phyloP scores from a whole-genome alignment of 2,329 filamentous ascomycete genomes.

The Cladorrhinum sp. region DNA sequence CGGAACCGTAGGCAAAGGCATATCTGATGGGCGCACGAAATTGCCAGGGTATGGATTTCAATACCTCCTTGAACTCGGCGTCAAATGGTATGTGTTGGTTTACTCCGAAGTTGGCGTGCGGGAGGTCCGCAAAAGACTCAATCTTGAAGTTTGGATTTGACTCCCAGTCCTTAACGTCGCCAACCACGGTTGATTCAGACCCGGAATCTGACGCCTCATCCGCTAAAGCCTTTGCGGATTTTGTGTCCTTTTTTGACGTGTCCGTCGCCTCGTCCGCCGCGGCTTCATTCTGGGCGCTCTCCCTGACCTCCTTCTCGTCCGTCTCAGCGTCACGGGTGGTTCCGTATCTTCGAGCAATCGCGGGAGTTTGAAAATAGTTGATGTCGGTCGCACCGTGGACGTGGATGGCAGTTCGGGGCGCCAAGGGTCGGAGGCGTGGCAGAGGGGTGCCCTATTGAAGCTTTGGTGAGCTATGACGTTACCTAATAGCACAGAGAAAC shows the following conservation, averaged over 20 bases:
- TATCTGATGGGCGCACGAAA: constrained; percentile 93
- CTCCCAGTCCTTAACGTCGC: constrained; percentile 61
- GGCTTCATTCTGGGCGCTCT: constrained; percentile 23
- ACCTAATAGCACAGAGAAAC: constrained; percentile 1
- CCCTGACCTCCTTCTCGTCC: constrained; percentile 16
- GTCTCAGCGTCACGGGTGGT: constrained; percentile 13
- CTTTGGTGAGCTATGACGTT: constrained; percentile 23
- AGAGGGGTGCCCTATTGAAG: constrained; percentile 20
- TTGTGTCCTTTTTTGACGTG: constrained; percentile 21
- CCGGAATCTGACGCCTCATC: constrained; percentile 28
- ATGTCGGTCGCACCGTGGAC: background rate
- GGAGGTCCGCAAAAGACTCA: constrained; percentile 71
- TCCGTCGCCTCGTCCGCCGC: constrained; percentile 24
- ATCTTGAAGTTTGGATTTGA: constrained; percentile 70
- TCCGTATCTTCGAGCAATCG: constrained; percentile 16
- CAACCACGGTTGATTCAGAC: constrained; percentile 23
- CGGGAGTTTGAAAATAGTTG: background rate
- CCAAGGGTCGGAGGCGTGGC: constrained; percentile 12
- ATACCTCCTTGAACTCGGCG: constrained; percentile 86
- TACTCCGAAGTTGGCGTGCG: constrained; percentile 78
- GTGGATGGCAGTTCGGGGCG: constrained; percentile 1
- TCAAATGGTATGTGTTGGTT: constrained; percentile 98
- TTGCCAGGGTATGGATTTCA: constrained; percentile 84
- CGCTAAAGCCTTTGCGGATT: constrained; percentile 22
- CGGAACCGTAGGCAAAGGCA: constrained; percentile 95